Base-by-base conservation (phyloP, 2,329 filamentous ascomycete species). In the Clarireedia hainanense region DNA sequence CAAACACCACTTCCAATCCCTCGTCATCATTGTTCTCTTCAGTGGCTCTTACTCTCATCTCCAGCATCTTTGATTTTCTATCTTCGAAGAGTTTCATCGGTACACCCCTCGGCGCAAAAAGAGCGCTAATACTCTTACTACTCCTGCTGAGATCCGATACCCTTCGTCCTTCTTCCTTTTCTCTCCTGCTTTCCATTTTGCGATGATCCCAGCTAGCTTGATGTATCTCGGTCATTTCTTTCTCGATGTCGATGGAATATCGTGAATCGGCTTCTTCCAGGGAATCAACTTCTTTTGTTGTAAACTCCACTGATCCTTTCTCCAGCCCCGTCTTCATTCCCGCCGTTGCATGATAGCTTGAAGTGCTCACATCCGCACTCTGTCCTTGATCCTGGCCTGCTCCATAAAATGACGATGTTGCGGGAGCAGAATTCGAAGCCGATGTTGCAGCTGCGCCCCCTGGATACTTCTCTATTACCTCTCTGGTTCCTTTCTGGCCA, bases 71-170 rank as follows among this genome's bases (percentile, higher is more conserved):
- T n/a, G 17, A 36, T 14, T 30, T 12, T 37, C 5, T 3, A 26
- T 30, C 15, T 17, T 24, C 36, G 17, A 7, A n/a, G 0, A 20
- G 15, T 4, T 34, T 50, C 2, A 14, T 17, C 0, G 26, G 36
- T 1, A 42, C 15, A 2, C 37, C 26, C 10, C 52, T 10, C 0
- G 46, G 46, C 2, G 24, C 50, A 6, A 55, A 55, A 4, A 50
- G 37, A 15, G 45, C 52, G 7, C 52, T 50, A 5, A 55, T 50
- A 7, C 52, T 55, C 27, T 55, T 55, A 17, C 46, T 50, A 26
- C 52, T 50, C 15, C 45, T 43, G 14, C 52, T 55, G 9, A 55
- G 24, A 6, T 47, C 46, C 46, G 17, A 2, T 23, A 42, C 3
- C 17, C 15, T 9, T 26, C 23, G 34, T 34, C 26, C 9, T 14